Evolutionary conservation across 202 grass and related monocot species (phyloP), one percentile per base, ranked within the genome.

Genomic region (Hordeum pubiflorum): DNA sequence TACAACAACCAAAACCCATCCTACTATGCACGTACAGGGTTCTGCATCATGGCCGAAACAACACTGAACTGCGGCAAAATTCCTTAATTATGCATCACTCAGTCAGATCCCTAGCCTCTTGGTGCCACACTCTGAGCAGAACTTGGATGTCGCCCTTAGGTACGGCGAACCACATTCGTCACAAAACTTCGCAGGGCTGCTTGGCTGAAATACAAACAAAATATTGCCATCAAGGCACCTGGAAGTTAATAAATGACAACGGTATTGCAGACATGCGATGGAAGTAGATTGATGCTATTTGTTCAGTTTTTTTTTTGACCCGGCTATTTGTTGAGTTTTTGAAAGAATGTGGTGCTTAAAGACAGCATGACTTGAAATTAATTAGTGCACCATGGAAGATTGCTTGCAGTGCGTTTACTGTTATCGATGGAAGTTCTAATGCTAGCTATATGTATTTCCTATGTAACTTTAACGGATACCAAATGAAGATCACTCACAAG

Each of bases 121-220:
- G 46, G 92, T 93, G 55, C 95, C 95, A 69, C 92, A 97, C 43
- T 94, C 95, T 22, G 92, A 97, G 82, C 92, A 97, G 81, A 97
- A 97, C 39, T 97, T 94, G 0, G 95, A 97, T 61, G 92, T 91
- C 48, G 89, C 86, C 88, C 95, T 92, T 63, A 97, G 61, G 84
- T 93, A 97, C 13, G 92, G 88, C 17, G 86, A 89, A 43, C 94
- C 94, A 71, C 92, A 97, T 83, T 97, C 94, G 48, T 97, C 92
- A 57, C 94, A 97, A 33, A 97, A 97, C 78, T 97, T 97, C 9
- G 94, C 91, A 27, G 90, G 94, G 61, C 79, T 86, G 79, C 86
- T 88, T 72, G 92, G 90, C 92, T 97, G 89, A 64, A 91, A 89
- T 41, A 66, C 2, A 81, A 77, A 54, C 7, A 6, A 54, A 54